phyloP scores from a whole-genome alignment of 306 rosid species.

The Boehmeria nivea region DNA sequence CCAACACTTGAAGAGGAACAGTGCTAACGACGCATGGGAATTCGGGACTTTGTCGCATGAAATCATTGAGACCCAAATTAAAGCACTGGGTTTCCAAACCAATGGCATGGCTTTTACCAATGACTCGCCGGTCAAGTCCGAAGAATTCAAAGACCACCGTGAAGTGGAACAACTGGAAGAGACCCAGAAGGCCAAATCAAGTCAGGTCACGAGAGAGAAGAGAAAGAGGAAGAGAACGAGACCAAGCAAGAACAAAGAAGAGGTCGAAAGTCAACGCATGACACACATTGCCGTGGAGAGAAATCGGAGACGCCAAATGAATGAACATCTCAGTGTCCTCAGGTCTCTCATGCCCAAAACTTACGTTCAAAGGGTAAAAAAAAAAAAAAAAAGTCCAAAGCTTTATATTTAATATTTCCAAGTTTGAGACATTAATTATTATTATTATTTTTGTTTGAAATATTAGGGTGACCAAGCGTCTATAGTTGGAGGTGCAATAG shows the following conservation, averaged over 20 bases:
- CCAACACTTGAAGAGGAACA: slow-evolving; percentile 40
- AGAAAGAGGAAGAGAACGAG: slow-evolving; percentile 78
- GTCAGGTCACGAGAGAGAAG: slow-evolving; percentile 34
- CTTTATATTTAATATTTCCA: background rate
- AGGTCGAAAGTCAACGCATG: slow-evolving; percentile 90
- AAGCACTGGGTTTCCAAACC: slow-evolving; percentile 71
- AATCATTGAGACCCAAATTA: slow-evolving; percentile 44
- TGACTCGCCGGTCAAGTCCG: slow-evolving; percentile 66
- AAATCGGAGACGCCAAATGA: slow-evolving; percentile 90
- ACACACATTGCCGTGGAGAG: slow-evolving; percentile 95
- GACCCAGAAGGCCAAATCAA: slow-evolving; percentile 30
- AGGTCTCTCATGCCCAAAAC: slow-evolving; percentile 83
- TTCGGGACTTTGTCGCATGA: background rate
- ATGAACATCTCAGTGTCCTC: slow-evolving; percentile 86
- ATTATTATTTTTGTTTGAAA: too few relatives aligned
- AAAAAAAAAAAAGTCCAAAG: background rate
- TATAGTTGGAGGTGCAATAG: slow-evolving; percentile 90
- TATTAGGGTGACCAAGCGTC: slow-evolving; percentile 98
- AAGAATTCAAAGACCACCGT: slow-evolving; percentile 17
- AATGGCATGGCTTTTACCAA: slow-evolving; percentile 34
- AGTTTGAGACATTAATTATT: too few relatives aligned
- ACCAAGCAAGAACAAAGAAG: slow-evolving; percentile 75
- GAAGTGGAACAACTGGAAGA: slow-evolving; percentile 2
- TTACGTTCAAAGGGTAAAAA: slow-evolving; percentile 67
- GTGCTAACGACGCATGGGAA: background rate